Evolutionary conservation across 805 yeast species (phyloP), one percentile per base, ranked within the genome.

Genomic region (Priceomyces carsonii): DNA sequence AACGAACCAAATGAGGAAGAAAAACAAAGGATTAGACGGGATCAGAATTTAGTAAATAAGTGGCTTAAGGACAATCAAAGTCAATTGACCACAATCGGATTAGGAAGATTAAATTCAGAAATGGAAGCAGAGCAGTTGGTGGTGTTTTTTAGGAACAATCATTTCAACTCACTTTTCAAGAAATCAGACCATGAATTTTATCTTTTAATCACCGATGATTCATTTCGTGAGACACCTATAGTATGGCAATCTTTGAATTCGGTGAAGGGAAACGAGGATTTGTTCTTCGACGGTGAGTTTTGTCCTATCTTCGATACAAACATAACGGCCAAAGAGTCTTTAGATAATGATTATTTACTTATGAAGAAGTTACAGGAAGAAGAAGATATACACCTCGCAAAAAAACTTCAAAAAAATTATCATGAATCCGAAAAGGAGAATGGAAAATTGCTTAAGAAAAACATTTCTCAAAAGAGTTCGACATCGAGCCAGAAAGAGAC

Each of bases 101-200:
- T 85, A 9, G 38, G 53, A 1, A 62, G 63, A 34, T 55, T 85
- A 42, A 63, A 65, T 40, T 55, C 60, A 5, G 50, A 68, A 3
- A 53, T 86, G 18, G 52, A 58, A 1, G 69, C 72, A 10, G 80
- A 80, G 26, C 73, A 80, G 5, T 69, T 81, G 36, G 76, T 81
- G 1, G 79, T 91, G 0, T 75, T 91, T 42, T 93, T 90, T 65
- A 73, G 97, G 51, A 91, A 93, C 59, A 90, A 93, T 57, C 96
- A 89, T 57, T 91, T 86, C 59, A 75, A 75, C 44, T 87, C 96
- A 0, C 54, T 90, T 8, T 74, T 69, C 47, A 81, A 80, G 50
- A 55, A 57, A 15, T 68, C 67, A 18, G 69, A 70, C 36, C 47
- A 52, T 28, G 70, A 59, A 26, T 63, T 91, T 20, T 88, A 76